Evolutionary conservation across 2,329 filamentous ascomycete genomes (phyloP).

Genomic region (Fusarium illudens): DNA sequence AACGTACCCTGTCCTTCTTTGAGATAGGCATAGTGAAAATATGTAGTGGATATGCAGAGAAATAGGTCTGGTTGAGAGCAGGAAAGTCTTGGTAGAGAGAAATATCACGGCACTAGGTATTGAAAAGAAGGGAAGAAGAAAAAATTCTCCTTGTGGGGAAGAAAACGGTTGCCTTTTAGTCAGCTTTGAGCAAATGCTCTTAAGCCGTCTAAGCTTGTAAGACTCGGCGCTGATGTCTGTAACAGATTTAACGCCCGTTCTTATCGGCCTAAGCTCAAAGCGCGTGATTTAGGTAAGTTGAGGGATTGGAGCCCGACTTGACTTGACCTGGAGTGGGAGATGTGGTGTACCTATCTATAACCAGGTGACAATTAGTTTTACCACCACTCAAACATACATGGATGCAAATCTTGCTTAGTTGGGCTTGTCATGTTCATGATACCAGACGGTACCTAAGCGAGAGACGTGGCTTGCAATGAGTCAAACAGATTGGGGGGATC

Average conservation of each 20-base stretch:
- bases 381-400: background rate
- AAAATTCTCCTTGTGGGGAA: slow-evolving; percentile 12
- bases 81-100: slow-evolving; percentile 14
- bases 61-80: background rate
- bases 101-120: background rate
- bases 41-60: background rate
- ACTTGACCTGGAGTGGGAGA: background rate
- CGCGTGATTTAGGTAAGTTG: background rate
- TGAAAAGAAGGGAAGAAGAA: slow-evolving; percentile 16
- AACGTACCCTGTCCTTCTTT: slow-evolving; percentile 41
- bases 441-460: too few relatives aligned
- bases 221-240: background rate
- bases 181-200: background rate
- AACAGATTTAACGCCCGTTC: background rate
- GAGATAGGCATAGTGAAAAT: slow-evolving; percentile 41
- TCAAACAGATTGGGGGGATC: too few relatives aligned
- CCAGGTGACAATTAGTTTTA: background rate
- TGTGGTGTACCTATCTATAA: background rate
- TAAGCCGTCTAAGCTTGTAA: background rate
- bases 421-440: too few relatives aligned
- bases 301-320: background rate
- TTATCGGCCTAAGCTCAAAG: background rate
- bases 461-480: too few relatives aligned
- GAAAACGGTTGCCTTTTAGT: background rate
- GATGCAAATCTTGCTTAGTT: too few relatives aligned